Evolutionary conservation across 179 eudicot genomes (phyloP), one percentile per base, ranked within the genome.

Genomic region (Corrigiola litoralis): DNA sequence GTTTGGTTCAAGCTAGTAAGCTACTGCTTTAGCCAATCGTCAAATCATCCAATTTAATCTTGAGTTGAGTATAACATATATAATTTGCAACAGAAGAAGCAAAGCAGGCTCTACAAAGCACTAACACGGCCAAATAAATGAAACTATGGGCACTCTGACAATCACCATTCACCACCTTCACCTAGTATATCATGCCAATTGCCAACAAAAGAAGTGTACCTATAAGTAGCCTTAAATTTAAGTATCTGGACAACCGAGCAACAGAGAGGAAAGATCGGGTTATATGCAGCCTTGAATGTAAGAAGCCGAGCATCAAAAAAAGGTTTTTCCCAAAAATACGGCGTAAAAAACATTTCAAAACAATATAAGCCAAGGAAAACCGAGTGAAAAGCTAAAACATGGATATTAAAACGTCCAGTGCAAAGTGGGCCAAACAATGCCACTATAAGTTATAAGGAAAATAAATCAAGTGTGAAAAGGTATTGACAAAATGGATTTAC

Each of bases 361-460:
- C 18, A 46, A 74, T 28, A 53, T 29, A 12, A 31, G 20, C 25
- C 37, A 67, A 61, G 42, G 16, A 25, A 75, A 52, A 51, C 27
- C 45, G 20, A 54, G 65, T 20, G 64, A 52, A 31, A 6, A 68
- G 53, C 77, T 25, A 57, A 63, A 62, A 25, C 33, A 52, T 49
- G 59, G 28, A 31, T 33, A 23, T 21, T 18, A 29, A 50, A 51
- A 57, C 50, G 51, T 54, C 47, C 45, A 65, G 56, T 62, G 64
- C 70, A 49, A 49, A 40, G 66, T 40, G 63, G 65, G 70, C 55
- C 74, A 74, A 18, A 65, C 37, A 60, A 51, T 44, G 51, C 53
- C 51, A 31, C 31, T 49, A 12, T 52, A 27, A 73, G 72, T 49
- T 64, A 44, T 44, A 40, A 45, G 33, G 38, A 58, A 44, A 54